phyloP scores from a whole-genome alignment of 331 rosid genomes.

The Quercus lobata region DNA sequence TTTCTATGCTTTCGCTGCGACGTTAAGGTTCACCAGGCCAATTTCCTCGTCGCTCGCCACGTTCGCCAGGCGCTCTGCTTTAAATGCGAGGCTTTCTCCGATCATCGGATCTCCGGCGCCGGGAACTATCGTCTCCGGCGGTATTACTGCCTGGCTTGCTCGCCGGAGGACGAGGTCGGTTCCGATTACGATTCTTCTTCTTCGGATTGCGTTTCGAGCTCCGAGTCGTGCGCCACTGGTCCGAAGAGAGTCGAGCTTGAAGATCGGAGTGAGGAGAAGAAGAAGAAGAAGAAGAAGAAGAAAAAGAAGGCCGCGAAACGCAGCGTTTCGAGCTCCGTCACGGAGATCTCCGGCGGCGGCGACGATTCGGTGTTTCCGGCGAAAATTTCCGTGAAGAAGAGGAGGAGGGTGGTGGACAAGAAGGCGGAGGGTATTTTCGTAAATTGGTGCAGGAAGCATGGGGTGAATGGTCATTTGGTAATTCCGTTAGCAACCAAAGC shows the following conservation, averaged over 20 bases:
- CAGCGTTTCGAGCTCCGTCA: conserved; percentile 24
- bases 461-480: conserved; percentile 8
- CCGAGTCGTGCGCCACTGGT: conserved; percentile 26
- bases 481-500: conserved; percentile 27
- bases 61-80: conserved; percentile 45
- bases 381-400: conserved; percentile 1
- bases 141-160: conserved; percentile 35
- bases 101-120: conserved; percentile 20
- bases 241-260: not conserved
- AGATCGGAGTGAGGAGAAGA: not conserved
- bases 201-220: conserved; percentile 37
- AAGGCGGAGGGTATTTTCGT: conserved; percentile 28
- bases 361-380: not conserved
- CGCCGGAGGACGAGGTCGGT: conserved; percentile 2
- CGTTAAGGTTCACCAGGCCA: conserved; percentile 46
- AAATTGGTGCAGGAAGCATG: conserved; percentile 52
- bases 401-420: conserved; percentile 2
- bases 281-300: not conserved
- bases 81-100: conserved; percentile 30
- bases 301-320: not conserved
- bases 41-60: conserved; percentile 80
- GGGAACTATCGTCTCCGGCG: not conserved
- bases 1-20: conserved; percentile 67
- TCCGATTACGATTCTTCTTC: conserved; percentile 7
- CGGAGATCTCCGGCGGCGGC: conserved; percentile 9